Percentiles rank a stretch among this genome's conserved stretches.
Conservation (phyloP, 371 early-diverging fungal species). For the Circinella minor region DNA sequence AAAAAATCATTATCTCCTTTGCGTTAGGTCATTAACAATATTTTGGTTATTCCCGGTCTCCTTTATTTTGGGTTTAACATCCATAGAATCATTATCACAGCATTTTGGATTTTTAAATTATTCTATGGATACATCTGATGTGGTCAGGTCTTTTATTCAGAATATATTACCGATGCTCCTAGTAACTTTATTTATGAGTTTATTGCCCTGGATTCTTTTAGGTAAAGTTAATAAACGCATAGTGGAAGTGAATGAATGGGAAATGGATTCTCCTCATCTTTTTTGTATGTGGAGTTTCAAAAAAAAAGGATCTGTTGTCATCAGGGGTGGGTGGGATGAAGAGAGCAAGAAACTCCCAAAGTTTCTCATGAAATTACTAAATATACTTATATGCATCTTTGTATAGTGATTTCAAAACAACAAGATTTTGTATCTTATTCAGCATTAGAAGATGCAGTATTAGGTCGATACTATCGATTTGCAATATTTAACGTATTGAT, state of each 20-base stretch:
- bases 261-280: too few relatives aligned
- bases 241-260: too few relatives aligned
- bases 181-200: constrained; percentile 70
- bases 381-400: background rate
- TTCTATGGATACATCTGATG: constrained; percentile 56
- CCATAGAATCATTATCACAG: constrained; percentile 70
- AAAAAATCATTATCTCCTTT: too few relatives aligned
- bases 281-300: constrained; percentile 12
- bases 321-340: too few relatives aligned
- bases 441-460: constrained; percentile 67
- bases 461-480: constrained; percentile 84
- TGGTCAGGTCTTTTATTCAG: constrained; percentile 59
- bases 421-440: constrained; percentile 67
- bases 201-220: constrained; percentile 59
- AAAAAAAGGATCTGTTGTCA: constrained; percentile 32
- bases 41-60: constrained; percentile 75
- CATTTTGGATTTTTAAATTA: constrained; percentile 57
- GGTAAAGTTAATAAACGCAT: constrained; percentile 21
- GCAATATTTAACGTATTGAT: constrained; percentile 90
- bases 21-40: constrained; percentile 62
- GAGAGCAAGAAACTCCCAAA: background rate
- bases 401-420: constrained; percentile 53
- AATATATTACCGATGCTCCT: constrained; percentile 68
- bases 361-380: too few relatives aligned
- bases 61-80: constrained; percentile 71